Evolutionary conservation across 352 stramenopile species (phyloP), one percentile per base, ranked within the genome.

Genomic region (Aphanomyces stellatus): DNA sequence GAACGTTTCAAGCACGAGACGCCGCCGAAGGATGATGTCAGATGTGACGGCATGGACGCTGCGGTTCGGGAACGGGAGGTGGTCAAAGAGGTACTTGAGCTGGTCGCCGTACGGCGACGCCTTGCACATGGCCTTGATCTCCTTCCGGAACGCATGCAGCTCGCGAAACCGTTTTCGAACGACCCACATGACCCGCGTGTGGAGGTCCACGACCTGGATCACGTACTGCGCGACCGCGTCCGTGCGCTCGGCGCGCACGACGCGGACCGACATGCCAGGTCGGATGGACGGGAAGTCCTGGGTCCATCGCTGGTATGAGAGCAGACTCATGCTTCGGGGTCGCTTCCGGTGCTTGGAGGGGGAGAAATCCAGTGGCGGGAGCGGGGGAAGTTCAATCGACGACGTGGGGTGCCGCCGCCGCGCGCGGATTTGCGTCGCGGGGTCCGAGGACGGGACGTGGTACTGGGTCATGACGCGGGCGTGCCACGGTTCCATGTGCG

Each of bases 141-240:
- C 87, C 17, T 85, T 82, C 25, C 84, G 79, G 19, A 93, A 76
- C 53, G 76, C 65, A 61, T 82, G 87, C 51, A 92, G 78, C 40
- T 93, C 84, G 33, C 77, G 79, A 53, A 88, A 93, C 8, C 81
- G 81, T 68, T 93, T 93, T 63, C 88, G 90, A 2, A 79, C 80
- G 61, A 88, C 84, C 84, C 84, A 93, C 51, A 93, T 89, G 19
- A 93, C 84, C 63, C 86, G 83, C 3, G 84, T 93, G 71, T 90
- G 79, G 22, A 90, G 53, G 48, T 93, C 84, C 33, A 87, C 75
- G 4, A 93, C 79, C 43, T 93, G 81, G 15, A 93, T 35, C 6
- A 90, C 75, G 65, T 91, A 93, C 57, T 93, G 78, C 4, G 79
- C 4, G 77, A 73, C 28, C 75, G 80, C 75, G 28, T 68, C 73